Evolutionary conservation across 257 asterid genomes (phyloP), one percentile per base, ranked within the genome.

Genomic region (Salvia miltiorrhiza): DNA sequence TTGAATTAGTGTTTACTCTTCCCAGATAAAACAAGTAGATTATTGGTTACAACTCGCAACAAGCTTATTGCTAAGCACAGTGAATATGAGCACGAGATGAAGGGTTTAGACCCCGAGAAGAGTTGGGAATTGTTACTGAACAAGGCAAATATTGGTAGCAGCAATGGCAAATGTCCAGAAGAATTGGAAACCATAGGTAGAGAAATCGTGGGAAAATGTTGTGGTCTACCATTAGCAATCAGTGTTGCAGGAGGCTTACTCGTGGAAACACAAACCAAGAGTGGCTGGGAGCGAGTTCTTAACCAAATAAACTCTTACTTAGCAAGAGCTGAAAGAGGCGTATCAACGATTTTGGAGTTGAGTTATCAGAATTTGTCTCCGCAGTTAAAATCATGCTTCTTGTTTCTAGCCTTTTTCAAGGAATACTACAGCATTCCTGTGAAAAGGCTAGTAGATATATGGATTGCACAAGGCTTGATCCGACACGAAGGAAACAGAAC

Each of bases 211-310:
- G 14, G 11, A 48, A 59, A 59, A 17, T 76, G 81, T 21, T 17
- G 24, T 0, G 80, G 78, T 20, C 47, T 80, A 19, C 85, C 82
- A 2, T 62, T 76, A 11, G 82, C 82, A 13, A 73, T 80, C n/a
- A 41, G 13, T 0, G 75, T 66, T 0, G 59, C 49, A 3, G 82
- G 78, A 53, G 72, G 82, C n/a, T n/a, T n/a, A n/a, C n/a, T n/a
- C n/a, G n/a, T n/a, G n/a, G n/a, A n/a, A n/a, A n/a, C n/a, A n/a
- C n/a, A n/a, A n/a, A n/a, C n/a, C n/a, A n/a, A n/a, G n/a, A n/a
- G n/a, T n/a, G n/a, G n/a, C n/a, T n/a, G n/a, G n/a, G n/a, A n/a
- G n/a, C n/a, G n/a, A n/a, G n/a, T n/a, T n/a, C n/a, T n/a, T n/a
- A n/a, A n/a, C n/a, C n/a, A n/a, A n/a, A n/a, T n/a, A n/a, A n/a